Base-by-base conservation (phyloP, 305 asterid species). In the Nicotiana rustica region DNA sequence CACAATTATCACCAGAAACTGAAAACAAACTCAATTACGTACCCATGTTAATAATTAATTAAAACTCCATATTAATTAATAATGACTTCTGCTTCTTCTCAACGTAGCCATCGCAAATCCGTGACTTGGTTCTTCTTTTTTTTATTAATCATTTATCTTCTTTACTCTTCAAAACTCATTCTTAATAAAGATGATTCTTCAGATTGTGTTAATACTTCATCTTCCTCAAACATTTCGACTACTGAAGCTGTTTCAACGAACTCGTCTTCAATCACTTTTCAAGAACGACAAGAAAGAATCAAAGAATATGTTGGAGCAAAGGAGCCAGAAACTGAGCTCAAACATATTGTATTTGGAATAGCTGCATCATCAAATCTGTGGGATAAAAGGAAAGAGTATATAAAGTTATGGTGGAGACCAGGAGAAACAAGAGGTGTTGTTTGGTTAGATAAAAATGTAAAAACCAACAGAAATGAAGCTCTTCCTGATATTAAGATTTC, bases 341-440 rank as follows among this genome's bases (percentile, higher is more conserved):
- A 86, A 67, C 95, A 96, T 82, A 81, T 96, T 4, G 92, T 82
- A 18, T 94, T 96, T 62, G 92, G 97, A 38, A 87, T 94, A 41
- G 99, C 98, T 3, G 98, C 94, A 3, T 96, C 99, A 0, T 85
- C 97, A 0, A 89, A 71, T 60, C 86, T 96, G n/a, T 96, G 99
- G 99, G 86, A 78, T 5, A 77, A 80, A 62, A 85, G 99, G 85
- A 94, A 96, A 52, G 95, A 92, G 67, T 96, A 93, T 84, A 90
- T 96, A 55, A 93, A 92, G 57, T 80, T 88, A 57, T 94, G 99
- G 98, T 94, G 98, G 98, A 86, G 85, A 83, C 94, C 93, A 6
- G 88, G 87, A 62, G 92, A 88, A 83, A 89, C 96, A 10, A 81
- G 99, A 61, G 98, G 98, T 55, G 93, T 88, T 38, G 99, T 94